phyloP scores from a whole-genome alignment of 2,329 filamentous ascomycete species.

The Talaromyces sp. region DNA sequence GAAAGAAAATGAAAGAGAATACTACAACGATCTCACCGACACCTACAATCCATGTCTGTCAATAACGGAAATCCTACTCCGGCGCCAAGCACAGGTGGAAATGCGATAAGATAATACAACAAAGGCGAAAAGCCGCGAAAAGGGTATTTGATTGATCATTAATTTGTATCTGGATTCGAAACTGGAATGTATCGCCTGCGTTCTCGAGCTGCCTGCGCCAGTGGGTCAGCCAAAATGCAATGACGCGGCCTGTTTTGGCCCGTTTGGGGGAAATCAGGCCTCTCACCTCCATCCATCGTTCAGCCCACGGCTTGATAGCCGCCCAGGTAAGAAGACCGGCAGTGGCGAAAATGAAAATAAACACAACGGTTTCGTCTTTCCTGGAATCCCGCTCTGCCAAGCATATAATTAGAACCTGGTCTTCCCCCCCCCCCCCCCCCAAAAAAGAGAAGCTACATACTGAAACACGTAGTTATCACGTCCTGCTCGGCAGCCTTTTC shows the following conservation, averaged over 20 bases:
- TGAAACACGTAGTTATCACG: slow-evolving; percentile 62
- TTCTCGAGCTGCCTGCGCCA: slow-evolving; percentile 40
- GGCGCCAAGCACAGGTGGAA: neutral
- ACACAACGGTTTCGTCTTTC: slow-evolving; percentile 62
- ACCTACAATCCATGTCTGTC: neutral
- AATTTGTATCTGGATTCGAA: slow-evolving; percentile 16
- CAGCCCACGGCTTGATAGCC: slow-evolving; percentile 54
- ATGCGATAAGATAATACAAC: neutral
- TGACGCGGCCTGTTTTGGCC: neutral
- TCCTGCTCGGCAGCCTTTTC: slow-evolving; percentile 59
- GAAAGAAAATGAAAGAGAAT: neutral
- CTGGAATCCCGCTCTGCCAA: slow-evolving; percentile 57
- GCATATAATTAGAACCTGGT: slow-evolving; percentile 6
- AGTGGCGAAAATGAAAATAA: slow-evolving; percentile 61
- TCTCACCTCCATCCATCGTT: slow-evolving; percentile 52
- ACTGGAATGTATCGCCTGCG: slow-evolving; percentile 50
- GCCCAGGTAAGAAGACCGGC: slow-evolving; percentile 58
- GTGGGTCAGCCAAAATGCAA: slow-evolving; percentile 3
- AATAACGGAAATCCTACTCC: neutral
- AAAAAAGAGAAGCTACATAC: slow-evolving; percentile 30
- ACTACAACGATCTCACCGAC: neutral
- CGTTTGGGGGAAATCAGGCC: neutral
- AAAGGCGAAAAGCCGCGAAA: neutral
- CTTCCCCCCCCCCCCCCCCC: too few relatives aligned
- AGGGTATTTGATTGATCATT: neutral